A percentile compares a stretch with the other conserved stretches of the same genome.
phyloP scores from a whole-genome alignment of 73 alveolate species.

The Symbiodinium natans region DNA sequence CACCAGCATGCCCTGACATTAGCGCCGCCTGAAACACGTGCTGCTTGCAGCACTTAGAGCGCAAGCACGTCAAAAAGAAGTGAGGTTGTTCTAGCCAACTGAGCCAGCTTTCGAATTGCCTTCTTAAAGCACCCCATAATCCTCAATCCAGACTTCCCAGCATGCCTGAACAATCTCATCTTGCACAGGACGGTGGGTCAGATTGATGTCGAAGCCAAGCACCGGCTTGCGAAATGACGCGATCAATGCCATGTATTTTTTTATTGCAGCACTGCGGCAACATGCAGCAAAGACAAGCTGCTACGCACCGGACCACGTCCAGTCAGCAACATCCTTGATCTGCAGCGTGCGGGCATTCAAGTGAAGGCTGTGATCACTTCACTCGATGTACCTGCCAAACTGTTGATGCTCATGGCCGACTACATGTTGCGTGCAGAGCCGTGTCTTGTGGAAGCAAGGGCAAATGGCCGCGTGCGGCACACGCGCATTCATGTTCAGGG shows the following conservation, averaged over 20 bases:
- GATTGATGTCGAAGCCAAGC: neutral
- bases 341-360: neutral
- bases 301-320: no score
- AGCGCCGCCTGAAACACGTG: neutral
- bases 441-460: no score
- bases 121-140: neutral
- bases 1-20: neutral
- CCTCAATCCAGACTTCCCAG: neutral
- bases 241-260: neutral
- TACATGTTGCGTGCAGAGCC: no score
- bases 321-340: neutral
- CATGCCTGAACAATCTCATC: neutral
- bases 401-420: neutral
- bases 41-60: neutral
- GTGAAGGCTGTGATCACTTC: slow-evolving; percentile 92
- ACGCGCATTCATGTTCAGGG: no score
- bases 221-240: neutral
- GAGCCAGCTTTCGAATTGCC: neutral
- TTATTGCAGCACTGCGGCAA: no score
- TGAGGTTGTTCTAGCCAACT: neutral
- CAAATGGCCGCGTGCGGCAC: no score
- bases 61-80: slow-evolving; percentile 17
- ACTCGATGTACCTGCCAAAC: slow-evolving; percentile 54
- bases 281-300: no score
- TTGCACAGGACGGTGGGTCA: neutral